phyloP scores from a whole-genome alignment of 768 basidiomycete species.

The Boletus rex-veris region DNA sequence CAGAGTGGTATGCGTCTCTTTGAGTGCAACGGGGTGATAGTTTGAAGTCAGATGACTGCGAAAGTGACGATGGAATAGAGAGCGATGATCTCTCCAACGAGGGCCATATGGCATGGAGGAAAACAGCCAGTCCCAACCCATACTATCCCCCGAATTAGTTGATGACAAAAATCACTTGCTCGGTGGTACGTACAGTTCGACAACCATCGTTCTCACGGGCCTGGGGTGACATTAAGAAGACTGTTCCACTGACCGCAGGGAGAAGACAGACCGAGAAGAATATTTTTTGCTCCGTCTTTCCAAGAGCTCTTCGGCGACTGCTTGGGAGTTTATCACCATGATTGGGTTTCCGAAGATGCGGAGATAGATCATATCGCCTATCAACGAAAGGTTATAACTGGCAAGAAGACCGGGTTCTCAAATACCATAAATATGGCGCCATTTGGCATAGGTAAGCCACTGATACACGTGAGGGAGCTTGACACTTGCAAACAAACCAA shows the following conservation, averaged over 20 bases:
- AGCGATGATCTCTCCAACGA: constrained; percentile 37
- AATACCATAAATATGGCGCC: constrained; percentile 43
- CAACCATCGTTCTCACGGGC: constrained; percentile 40
- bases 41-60: constrained; percentile 21
- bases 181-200: constrained; percentile 36
- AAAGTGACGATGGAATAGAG: constrained; percentile 39
- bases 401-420: background rate
- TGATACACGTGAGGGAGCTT: constrained; percentile 37
- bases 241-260: background rate
- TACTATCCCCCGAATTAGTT: constrained; percentile 25
- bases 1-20: constrained; percentile 37
- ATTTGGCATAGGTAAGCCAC: constrained; percentile 45
- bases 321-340: constrained; percentile 43
- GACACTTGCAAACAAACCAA: constrained; percentile 35
- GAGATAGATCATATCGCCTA: constrained; percentile 48
- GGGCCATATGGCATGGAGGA: constrained; percentile 39
- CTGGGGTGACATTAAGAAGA: constrained; percentile 15
- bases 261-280: constrained; percentile 33
- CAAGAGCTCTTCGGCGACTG: constrained; percentile 41
- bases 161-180: background rate
- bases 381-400: background rate
- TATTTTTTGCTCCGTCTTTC: constrained; percentile 45
- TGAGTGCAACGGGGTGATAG: constrained; percentile 28
- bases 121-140: constrained; percentile 48
- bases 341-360: constrained; percentile 44